These are phyloP conservation scores for Rubia occidens DNA, from an alignment of 305 asterid genomes.

Conservation along the genomic window DNA sequence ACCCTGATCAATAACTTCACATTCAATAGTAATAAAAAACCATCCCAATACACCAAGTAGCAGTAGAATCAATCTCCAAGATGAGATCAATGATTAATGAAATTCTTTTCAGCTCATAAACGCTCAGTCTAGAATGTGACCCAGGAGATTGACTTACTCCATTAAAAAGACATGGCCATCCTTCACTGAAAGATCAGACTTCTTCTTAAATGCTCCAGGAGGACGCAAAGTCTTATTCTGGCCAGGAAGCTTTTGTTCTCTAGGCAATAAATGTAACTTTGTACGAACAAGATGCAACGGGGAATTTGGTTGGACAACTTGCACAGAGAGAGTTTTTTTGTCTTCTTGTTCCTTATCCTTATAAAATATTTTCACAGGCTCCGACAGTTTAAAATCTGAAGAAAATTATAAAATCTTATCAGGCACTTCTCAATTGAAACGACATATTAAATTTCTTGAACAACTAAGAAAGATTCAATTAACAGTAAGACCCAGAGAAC, in stretches of 20 bases:
- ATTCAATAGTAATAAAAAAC: not conserved
- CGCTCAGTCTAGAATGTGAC: not conserved
- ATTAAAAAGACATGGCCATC: constrained; percentile 94
- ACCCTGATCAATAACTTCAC: not conserved
- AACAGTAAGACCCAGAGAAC: constrained; percentile 27
- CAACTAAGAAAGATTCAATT: not conserved
- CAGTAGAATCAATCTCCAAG: not conserved
- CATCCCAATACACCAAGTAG: not conserved
- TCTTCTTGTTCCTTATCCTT: constrained; percentile 94
- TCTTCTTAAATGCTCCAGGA: constrained; percentile 99
- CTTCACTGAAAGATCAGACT: constrained; percentile 92
- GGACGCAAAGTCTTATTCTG: constrained; percentile 95
- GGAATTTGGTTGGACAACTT: constrained; percentile 77
- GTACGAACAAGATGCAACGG: constrained; percentile 95
- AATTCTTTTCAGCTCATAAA: not conserved
- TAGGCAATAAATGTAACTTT: constrained; percentile 66
- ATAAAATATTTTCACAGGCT: constrained; percentile 79
- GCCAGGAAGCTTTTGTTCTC: constrained; percentile 97
- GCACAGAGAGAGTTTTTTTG: constrained; percentile 64
- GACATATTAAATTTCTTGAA: not conserved
- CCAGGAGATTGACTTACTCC: constrained; percentile 63
- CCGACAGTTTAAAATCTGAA: constrained; percentile 85
- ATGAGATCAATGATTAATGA: not conserved
- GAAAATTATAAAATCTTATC: constrained; percentile 13
- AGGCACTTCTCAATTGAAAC: not conserved